Percentiles rank a stretch among this genome's conserved stretches.
phyloP scores from a whole-genome alignment of 2,329 filamentous ascomycete species.

The Waltergamsia citrina region DNA sequence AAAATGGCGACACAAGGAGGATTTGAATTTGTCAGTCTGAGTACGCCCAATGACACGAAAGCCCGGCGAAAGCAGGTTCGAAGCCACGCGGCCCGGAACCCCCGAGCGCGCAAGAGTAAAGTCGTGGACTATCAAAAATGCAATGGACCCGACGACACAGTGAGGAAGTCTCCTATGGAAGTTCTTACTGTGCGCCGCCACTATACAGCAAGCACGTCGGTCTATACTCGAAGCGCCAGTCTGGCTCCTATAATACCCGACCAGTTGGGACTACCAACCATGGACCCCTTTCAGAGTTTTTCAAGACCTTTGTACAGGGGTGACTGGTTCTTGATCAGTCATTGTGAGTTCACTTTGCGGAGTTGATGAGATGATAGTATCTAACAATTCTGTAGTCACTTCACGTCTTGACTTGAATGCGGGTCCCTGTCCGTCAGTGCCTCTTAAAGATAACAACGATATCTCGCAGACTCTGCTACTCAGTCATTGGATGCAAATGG shows the following conservation, averaged over 20 bases:
- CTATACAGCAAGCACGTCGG: too few relatives aligned
- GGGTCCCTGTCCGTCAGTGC: not conserved
- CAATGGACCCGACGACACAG: too few relatives aligned
- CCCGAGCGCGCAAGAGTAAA: not conserved
- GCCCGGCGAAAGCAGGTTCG: not conserved
- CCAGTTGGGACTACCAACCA: not conserved
- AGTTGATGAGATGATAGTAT: not conserved
- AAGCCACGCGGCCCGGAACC: not conserved
- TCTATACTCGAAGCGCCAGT: not conserved
- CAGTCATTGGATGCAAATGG: not conserved
- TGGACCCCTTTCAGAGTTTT: constrained; percentile 1
- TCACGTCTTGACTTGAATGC: not conserved
- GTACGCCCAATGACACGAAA: not conserved
- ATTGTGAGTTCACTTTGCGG: not conserved
- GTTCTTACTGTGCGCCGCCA: not conserved
- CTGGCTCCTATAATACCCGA: not conserved
- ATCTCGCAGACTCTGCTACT: not conserved
- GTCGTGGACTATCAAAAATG: not conserved
- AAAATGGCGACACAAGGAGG: not conserved
- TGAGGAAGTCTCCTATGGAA: not conserved
- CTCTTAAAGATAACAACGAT: not conserved
- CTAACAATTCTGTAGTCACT: not conserved
- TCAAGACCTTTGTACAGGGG: not conserved
- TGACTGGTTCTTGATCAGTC: not conserved
- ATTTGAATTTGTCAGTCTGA: constrained; percentile 1